Evolutionary conservation across 495 filamentous ascomycete species (phyloP), one percentile per base, ranked within the genome.

Genomic region (Sabuloglossum arenarium): DNA sequence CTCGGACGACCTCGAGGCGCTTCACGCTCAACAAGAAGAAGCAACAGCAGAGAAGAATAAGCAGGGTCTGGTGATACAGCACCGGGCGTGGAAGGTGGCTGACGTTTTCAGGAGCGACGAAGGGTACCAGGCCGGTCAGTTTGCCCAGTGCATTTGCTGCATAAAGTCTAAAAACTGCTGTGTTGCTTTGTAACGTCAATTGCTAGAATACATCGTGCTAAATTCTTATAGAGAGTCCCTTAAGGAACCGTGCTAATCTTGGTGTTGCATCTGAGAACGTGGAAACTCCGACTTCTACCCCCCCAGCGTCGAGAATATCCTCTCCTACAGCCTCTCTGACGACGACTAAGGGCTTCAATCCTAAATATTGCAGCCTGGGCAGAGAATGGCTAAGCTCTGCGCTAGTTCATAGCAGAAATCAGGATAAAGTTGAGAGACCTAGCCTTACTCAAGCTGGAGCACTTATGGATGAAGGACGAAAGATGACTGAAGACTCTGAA

Each of bases 101-200:
- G 79, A 83, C 58, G 71, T 74, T 9, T 85, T 84, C 64, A 71
- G 75, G 54, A 84, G 78, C 58, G 79, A 82, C 60, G 78, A 79
- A 57, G 74, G 68, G 70, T 60, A 69, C 67, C 67, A 61, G 63
- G 73, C 76, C 60, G 58, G 70, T 68, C 32, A 39, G 56, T 57
- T 30, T 19, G 25, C 59, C 21, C 23, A 49, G 8, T 49, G 45
- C 21, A 4, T 21, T 3, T 43, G 19, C 19, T 10, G 25, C 12
- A 23, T 19, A 14, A 16, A 11, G 25, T 21, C 12, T 27, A 23
- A 12, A 2, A 30, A 29, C 11, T 21, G 25, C 24, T 51, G 16
- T 42, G 8, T 25, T 54, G 21, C 14, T 23, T 21, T 10, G 3
- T 10, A 14, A 21, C n/a, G 16, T 2, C 19, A 43, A 43, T 43